These are phyloP conservation scores for Phytopythium montanum DNA, from an alignment of 352 stramenopile genomes.

Conservation along the genomic window DNA sequence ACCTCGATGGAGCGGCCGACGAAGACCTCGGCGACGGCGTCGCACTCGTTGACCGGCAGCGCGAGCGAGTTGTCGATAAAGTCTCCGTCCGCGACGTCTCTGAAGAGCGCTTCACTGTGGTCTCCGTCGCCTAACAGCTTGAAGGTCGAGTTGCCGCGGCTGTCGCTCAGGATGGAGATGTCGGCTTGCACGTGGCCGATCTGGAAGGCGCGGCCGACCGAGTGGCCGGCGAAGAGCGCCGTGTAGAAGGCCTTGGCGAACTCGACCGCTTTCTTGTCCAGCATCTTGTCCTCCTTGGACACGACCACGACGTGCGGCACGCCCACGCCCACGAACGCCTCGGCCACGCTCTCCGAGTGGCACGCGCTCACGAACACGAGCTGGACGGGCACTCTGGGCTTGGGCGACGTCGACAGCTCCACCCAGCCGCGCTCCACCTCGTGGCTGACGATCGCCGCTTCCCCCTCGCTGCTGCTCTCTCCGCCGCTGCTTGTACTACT, in stretches of 20 bases:
- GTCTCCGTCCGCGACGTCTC: constrained; percentile 36
- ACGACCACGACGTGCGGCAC: constrained; percentile 91
- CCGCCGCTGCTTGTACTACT: constrained; percentile 9
- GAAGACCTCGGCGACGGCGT: constrained; percentile 70
- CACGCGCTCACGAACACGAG: constrained; percentile 90
- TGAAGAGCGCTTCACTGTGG: constrained; percentile 76
- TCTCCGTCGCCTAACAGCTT: constrained; percentile 76
- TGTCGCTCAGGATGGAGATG: constrained; percentile 46
- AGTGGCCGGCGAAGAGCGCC: constrained; percentile 76
- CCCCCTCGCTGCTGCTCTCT: constrained; percentile 11
- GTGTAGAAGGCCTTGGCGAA: constrained; percentile 90
- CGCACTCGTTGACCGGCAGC: constrained; percentile 62
- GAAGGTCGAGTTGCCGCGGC: constrained; percentile 46
- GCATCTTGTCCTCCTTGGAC: constrained; percentile 77
- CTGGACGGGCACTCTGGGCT: constrained; percentile 47
- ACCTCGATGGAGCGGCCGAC: constrained; percentile 78
- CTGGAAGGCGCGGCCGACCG: constrained; percentile 75
- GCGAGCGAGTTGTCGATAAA: constrained; percentile 66
- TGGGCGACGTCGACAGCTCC: constrained; percentile 19
- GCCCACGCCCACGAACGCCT: constrained; percentile 86
- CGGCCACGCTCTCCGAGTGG: constrained; percentile 83
- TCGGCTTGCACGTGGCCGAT: constrained; percentile 80
- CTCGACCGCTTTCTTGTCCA: constrained; percentile 86
- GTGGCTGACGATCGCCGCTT: constrained; percentile 24
- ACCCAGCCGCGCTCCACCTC: constrained; percentile 47